Evolutionary conservation across 78 protist species (phyloP).

Genomic region (Bodo saltans): DNA sequence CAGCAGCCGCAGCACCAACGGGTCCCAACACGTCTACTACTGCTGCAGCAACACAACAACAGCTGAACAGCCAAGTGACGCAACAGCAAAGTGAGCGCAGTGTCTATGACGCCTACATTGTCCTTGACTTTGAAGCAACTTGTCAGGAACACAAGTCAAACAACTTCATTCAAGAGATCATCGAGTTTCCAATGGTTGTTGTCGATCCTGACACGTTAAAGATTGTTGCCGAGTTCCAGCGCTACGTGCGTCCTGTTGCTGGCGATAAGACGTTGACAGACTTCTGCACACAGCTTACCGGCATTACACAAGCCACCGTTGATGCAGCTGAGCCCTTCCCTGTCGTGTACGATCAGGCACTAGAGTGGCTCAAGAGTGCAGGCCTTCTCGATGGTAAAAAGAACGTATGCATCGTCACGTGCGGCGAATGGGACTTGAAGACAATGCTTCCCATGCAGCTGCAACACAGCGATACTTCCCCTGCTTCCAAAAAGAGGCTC

Average conservation of each 20-base stretch:
- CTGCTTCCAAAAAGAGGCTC: no score
- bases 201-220: slow-evolving; percentile 22
- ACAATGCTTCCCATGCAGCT: neutral
- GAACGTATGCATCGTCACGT: neutral
- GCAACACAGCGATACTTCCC: neutral
- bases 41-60: no score
- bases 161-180: slow-evolving; percentile 55
- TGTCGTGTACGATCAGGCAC: slow-evolving; percentile 29
- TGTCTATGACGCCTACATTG: slow-evolving; percentile 9
- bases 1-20: no score
- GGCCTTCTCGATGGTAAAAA: neutral
- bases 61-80: no score
- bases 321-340: slow-evolving; percentile 49
- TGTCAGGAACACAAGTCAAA: neutral
- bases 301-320: slow-evolving; percentile 57
- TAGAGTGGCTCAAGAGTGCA: slow-evolving; percentile 36
- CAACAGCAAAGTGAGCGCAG: no score
- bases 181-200: slow-evolving; percentile 67
- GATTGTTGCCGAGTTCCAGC: slow-evolving; percentile 38
- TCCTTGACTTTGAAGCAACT: slow-evolving; percentile 30
- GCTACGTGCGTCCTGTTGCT: slow-evolving; percentile 48
- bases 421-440: slow-evolving; percentile 20
- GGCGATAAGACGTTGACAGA: slow-evolving; percentile 30
- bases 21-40: no score
- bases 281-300: slow-evolving; percentile 68